phyloP scores from a whole-genome alignment of 225 moss, liverwort and hornwort species.

The Pseudoscleropodium purum region DNA sequence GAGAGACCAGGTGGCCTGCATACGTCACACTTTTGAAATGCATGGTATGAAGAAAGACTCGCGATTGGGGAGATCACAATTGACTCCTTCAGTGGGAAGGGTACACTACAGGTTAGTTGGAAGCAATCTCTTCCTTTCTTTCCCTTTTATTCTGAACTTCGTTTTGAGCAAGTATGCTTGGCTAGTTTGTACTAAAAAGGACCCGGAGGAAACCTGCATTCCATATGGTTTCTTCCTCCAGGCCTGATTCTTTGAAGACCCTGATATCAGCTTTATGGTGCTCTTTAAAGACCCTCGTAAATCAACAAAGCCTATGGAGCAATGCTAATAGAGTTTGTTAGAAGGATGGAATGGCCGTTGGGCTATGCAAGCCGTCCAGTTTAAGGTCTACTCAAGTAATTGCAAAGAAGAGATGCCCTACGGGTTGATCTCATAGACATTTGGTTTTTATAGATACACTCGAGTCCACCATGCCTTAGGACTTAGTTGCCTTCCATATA shows the following conservation, averaged over 20 bases:
- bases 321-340: neutral
- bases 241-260: neutral
- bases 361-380: neutral
- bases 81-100: conserved; percentile 53
- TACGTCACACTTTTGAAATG: conserved; percentile 65
- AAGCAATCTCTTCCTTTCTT: neutral
- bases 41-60: conserved; percentile 63
- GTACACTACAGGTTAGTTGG: conserved; percentile 56
- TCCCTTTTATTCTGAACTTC: neutral
- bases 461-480: no score
- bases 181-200: neutral
- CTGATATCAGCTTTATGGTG: neutral
- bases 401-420: neutral
- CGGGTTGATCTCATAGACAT: neutral
- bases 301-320: neutral
- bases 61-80: conserved; percentile 54
- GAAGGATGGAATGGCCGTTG: neutral
- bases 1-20: conserved; percentile 55
- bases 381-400: neutral
- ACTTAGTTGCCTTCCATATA: neutral
- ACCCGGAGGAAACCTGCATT: neutral
- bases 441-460: neutral
- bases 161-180: neutral
- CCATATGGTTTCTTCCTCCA: neutral
- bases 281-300: neutral